A percentile compares a stretch with the other conserved stretches of the same genome.
Conservation (phyloP, 352 stramenopile genomes). For the Globisporangium megalacanthum region DNA sequence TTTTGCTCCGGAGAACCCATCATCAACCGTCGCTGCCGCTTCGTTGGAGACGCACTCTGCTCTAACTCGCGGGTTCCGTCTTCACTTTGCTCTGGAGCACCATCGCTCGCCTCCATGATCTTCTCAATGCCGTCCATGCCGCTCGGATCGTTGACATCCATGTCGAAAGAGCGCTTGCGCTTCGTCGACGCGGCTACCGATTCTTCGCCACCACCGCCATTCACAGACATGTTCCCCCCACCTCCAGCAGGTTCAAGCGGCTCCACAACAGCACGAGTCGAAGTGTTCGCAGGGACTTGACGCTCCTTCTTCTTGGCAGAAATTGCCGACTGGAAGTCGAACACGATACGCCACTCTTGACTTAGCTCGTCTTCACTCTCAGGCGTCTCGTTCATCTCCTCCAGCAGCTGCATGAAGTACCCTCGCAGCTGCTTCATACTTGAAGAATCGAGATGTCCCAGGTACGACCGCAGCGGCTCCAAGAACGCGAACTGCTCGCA, state of each 20-base stretch:
- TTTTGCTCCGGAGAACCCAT: background rate
- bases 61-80: background rate
- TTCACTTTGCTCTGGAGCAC: background rate
- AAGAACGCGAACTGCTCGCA: slow-evolving; percentile 64
- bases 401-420: slow-evolving; percentile 65
- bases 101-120: background rate
- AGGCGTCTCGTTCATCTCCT: slow-evolving; percentile 38
- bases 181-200: slow-evolving; percentile 3
- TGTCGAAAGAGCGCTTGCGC: slow-evolving; percentile 11
- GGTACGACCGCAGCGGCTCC: slow-evolving; percentile 54
- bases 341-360: slow-evolving; percentile 45
- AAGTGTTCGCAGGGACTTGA: slow-evolving; percentile 1
- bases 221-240: background rate
- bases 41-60: background rate
- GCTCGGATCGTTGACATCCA: background rate
- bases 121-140: background rate
- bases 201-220: background rate
- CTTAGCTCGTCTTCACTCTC: slow-evolving; percentile 34
- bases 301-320: slow-evolving; percentile 10
- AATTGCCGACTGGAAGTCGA: slow-evolving; percentile 62
- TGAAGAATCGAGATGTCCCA: slow-evolving; percentile 63
- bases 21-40: slow-evolving; percentile 3
- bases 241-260: background rate
- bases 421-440: slow-evolving; percentile 56
- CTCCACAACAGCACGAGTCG: background rate